Evolutionary conservation across 2,329 filamentous ascomycete genomes (phyloP).

Genomic region (Aspergillus hortae): DNA sequence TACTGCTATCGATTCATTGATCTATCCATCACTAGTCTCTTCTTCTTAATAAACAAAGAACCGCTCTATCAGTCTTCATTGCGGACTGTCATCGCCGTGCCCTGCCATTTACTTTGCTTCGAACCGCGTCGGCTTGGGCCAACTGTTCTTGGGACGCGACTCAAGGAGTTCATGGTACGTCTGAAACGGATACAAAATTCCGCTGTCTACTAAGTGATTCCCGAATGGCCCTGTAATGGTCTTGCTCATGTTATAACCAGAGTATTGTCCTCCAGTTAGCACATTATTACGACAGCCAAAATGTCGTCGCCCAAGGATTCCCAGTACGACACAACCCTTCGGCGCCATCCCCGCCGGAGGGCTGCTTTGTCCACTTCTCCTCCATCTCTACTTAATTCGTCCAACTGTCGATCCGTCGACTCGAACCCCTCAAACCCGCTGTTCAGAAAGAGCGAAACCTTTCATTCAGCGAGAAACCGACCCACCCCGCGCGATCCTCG

Average conservation of each 20-base stretch:
- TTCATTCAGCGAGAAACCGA: slow-evolving; percentile 45
- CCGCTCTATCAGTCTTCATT: too few species aligned
- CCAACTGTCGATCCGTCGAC: slow-evolving; percentile 11
- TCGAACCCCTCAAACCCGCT: slow-evolving; percentile 18
- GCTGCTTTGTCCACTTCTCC: slow-evolving; percentile 20
- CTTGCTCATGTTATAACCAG: too few species aligned
- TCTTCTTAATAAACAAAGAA: too few species aligned
- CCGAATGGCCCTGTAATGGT: too few species aligned
- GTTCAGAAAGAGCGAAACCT: slow-evolving; percentile 69
- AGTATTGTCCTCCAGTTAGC: too few species aligned
- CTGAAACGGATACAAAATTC: too few species aligned
- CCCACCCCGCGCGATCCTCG: slow-evolving; percentile 41
- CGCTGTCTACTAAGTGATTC: too few species aligned
- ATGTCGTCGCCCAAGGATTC: slow-evolving; percentile 26
- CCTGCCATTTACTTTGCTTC: too few species aligned
- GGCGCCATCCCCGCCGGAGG: slow-evolving; percentile 34
- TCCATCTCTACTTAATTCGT: slow-evolving; percentile 24
- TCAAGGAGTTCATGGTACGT: too few species aligned
- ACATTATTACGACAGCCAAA: slow-evolving; percentile 10
- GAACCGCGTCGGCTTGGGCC: too few species aligned
- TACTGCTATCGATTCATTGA: background rate
- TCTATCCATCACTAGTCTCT: background rate
- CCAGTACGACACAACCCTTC: slow-evolving; percentile 7
- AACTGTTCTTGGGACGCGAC: too few species aligned
- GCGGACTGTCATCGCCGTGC: too few species aligned